Percentiles rank a stretch among this genome's conserved stretches.
Evolutionary conservation across 345 rosid species (phyloP).

Genomic region (Eutrema yunnanense): DNA sequence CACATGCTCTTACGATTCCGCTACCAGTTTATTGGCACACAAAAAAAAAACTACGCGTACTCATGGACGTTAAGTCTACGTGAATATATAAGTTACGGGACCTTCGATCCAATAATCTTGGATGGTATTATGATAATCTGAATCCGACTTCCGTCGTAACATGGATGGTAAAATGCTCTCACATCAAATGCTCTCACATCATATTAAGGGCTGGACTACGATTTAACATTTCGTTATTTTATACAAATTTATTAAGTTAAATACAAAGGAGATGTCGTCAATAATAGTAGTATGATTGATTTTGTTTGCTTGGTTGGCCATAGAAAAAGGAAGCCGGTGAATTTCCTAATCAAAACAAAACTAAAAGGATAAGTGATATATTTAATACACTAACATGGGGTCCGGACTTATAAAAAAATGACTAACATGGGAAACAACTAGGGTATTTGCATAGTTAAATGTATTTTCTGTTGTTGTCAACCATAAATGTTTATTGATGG

Average conservation of each 20-base stretch:
- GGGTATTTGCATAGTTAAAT: constrained; percentile 9
- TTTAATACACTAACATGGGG: constrained; percentile 28
- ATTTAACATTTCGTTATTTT: background rate
- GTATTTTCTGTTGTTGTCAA: constrained; percentile 13
- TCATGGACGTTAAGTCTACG: background rate
- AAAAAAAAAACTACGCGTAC: background rate
- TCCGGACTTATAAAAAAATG: background rate
- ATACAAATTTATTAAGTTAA: background rate
- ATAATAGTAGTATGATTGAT: background rate
- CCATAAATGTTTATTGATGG: constrained; percentile 2
- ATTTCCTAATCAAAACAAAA: constrained; percentile 11
- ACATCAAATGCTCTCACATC: background rate
- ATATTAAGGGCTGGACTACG: background rate
- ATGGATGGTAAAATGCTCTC: background rate
- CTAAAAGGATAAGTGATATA: constrained; percentile 21
- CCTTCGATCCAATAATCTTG: background rate
- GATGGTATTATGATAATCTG: background rate
- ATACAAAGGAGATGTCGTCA: background rate
- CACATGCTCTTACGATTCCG: too few relatives aligned
- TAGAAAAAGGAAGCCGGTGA: constrained; percentile 17
- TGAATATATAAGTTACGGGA: background rate
- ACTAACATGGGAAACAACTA: constrained; percentile 32
- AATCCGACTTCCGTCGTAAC: background rate
- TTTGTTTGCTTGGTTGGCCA: constrained; percentile 11
- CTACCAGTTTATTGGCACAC: background rate